phyloP scores from a whole-genome alignment of 306 rosid genomes.

The Citrullus mucosospermus region DNA sequence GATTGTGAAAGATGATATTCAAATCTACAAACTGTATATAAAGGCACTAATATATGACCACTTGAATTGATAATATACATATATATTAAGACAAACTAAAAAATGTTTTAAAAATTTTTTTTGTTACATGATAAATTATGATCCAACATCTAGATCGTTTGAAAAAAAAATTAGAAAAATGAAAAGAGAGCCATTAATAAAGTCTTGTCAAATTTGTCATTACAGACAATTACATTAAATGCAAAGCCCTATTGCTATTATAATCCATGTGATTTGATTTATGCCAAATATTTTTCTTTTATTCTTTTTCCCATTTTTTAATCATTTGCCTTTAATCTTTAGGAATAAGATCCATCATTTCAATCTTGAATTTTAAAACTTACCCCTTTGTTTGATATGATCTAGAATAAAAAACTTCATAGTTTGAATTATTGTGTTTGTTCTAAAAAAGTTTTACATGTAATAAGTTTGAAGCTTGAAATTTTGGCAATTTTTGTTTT shows the following conservation, averaged over 20 bases:
- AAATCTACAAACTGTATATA: too few relatives aligned
- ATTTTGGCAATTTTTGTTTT: too few relatives aligned
- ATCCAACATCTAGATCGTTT: too few relatives aligned
- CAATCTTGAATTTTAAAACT: background rate
- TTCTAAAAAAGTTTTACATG: background rate
- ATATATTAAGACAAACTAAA: too few relatives aligned
- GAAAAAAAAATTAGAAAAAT: too few relatives aligned
- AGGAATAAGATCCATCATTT: background rate
- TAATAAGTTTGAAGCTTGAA: background rate
- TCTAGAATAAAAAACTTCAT: background rate
- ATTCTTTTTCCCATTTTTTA: background rate
- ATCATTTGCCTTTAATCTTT: background rate
- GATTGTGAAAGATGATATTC: too few relatives aligned
- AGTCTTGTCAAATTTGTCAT: background rate
- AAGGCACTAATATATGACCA: too few relatives aligned
- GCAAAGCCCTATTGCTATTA: background rate
- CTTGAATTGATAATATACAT: too few relatives aligned
- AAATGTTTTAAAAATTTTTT: too few relatives aligned
- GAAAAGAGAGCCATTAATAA: too few relatives aligned
- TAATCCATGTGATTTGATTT: background rate
- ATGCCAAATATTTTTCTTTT: background rate
- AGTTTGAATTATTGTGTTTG: background rate
- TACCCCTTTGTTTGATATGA: background rate
- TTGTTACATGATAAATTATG: too few relatives aligned
- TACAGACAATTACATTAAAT: background rate